Percentiles rank a stretch among this genome's conserved stretches.
phyloP scores from a whole-genome alignment of 1,284 basidiomycete genomes.

The Tausonia pullulans region DNA sequence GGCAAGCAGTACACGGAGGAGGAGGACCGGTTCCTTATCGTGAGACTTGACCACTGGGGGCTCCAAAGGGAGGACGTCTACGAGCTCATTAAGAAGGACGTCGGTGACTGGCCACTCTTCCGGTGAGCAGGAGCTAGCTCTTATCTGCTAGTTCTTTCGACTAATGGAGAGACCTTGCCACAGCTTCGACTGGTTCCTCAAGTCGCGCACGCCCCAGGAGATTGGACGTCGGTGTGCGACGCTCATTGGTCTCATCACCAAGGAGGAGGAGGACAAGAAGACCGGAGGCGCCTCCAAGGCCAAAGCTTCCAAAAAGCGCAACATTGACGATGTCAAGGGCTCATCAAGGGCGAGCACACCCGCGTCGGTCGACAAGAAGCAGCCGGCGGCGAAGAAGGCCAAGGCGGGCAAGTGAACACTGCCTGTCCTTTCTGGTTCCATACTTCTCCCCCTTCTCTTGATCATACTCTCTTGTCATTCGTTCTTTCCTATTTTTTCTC shows the following conservation, averaged over 20 bases:
- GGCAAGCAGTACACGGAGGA: slow-evolving; percentile 94
- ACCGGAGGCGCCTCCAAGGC: slow-evolving; percentile 21
- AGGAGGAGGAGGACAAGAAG: slow-evolving; percentile 58
- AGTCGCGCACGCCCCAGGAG: slow-evolving; percentile 84
- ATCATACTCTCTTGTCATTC: neutral
- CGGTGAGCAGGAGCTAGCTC: slow-evolving; percentile 32
- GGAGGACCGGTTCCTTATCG: slow-evolving; percentile 90
- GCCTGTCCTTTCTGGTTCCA: neutral
- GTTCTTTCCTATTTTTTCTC: neutral
- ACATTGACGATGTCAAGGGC: no score
- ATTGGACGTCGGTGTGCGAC: slow-evolving; percentile 82
- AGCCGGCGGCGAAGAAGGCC: no score
- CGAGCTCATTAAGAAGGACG: slow-evolving; percentile 91
- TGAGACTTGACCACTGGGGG: slow-evolving; percentile 82
- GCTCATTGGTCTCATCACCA: slow-evolving; percentile 78
- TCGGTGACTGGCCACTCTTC: slow-evolving; percentile 92
- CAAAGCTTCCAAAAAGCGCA: slow-evolving; percentile 1
- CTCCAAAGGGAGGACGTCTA: slow-evolving; percentile 86
- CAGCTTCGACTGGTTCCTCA: slow-evolving; percentile 95
- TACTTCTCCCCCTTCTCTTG: neutral
- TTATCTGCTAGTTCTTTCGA: neutral
- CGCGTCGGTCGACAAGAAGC: no score
- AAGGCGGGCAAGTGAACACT: neutral
- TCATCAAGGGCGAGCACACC: no score
- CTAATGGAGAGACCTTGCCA: neutral